Base-by-base conservation (phyloP, 2,329 filamentous ascomycete species). In the Alternaria triticimaculans region DNA sequence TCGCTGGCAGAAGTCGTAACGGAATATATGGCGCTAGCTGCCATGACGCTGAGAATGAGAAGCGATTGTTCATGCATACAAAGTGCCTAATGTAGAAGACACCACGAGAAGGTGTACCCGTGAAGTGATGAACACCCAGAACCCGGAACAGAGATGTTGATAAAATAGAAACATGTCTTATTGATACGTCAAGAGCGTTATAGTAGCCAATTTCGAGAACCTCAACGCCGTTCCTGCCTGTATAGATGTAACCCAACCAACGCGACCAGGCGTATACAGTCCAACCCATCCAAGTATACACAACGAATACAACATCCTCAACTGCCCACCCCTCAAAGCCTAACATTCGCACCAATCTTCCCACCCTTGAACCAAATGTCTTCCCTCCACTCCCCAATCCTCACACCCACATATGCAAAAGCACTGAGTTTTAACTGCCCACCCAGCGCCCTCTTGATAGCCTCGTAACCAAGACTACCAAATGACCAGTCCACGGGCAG, bases 401-500 rank as follows among this genome's bases (percentile, higher is more conserved):
- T 86, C 6, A 98, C 84, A 1, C 89, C 89, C 2, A 97, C 91
- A 45, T 89, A 84, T 1, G 94, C 96, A 71, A 86, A 84, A 2
- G 94, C 93, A 80, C 94, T 92, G 63, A 98, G 80, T 79, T 91
- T 92, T 69, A 98, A 80, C 23, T 84, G 86, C 0, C 95, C 94
- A 1, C 95, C 95, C 1, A 98, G 80, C 11, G 95, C 95, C 70
- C 90, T 89, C 71, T 85, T 88, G 14, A 98, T 84, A 56, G 92
- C 92, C 44, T 93, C 93, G 71, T 95, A 96, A 3, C 95, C 96
- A 11, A 96, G 88, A 14, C 89, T 89, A 14, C 88, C 89, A 18
- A 93, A 76, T 33, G 88, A 89, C 91, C 94, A 95, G 44, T 91
- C 85, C 1, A 98, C 95, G 0, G 95, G 94, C 45, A 99, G 77